phyloP scores from a whole-genome alignment of 2,329 filamentous ascomycete genomes.

The Escovopsis weberi region DNA sequence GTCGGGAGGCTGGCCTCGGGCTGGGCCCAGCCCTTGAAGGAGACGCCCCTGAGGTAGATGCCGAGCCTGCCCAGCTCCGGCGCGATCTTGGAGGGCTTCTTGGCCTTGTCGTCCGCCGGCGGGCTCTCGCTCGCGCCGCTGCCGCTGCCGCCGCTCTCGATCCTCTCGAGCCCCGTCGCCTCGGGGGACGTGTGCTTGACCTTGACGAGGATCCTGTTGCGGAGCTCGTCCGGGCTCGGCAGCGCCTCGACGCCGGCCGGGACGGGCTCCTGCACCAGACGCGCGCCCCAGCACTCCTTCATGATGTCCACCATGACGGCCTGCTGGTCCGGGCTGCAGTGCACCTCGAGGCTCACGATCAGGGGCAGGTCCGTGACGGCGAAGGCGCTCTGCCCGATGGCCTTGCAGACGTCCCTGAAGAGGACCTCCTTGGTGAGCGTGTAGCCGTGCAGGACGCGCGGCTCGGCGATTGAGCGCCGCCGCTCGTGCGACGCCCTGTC shows the following conservation, averaged over 20 bases:
- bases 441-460: slow-evolving; percentile 72
- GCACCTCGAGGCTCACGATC: slow-evolving; percentile 90
- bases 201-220: slow-evolving; percentile 70
- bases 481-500: neutral
- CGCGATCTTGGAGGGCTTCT: slow-evolving; percentile 50
- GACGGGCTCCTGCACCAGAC: slow-evolving; percentile 46
- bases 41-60: slow-evolving; percentile 69
- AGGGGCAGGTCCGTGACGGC: slow-evolving; percentile 61
- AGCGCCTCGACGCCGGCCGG: slow-evolving; percentile 32
- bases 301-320: slow-evolving; percentile 87
- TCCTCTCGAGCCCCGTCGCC: slow-evolving; percentile 16
- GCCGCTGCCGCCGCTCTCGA: slow-evolving; percentile 5
- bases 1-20: slow-evolving; percentile 52
- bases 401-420: slow-evolving; percentile 72
- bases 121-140: slow-evolving; percentile 22
- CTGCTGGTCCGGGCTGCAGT: slow-evolving; percentile 69
- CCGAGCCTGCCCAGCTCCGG: slow-evolving; percentile 61
- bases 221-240: slow-evolving; percentile 54
- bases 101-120: slow-evolving; percentile 22
- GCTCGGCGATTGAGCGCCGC: slow-evolving; percentile 36
- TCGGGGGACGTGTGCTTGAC: slow-evolving; percentile 51
- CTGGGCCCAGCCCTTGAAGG: slow-evolving; percentile 65
- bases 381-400: slow-evolving; percentile 71
- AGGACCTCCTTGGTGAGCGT: slow-evolving; percentile 80
- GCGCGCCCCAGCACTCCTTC: slow-evolving; percentile 63